Evolutionary conservation across 805 yeast genomes (phyloP), one percentile per base, ranked within the genome.

Genomic region (Cyberlindnera saturnus): DNA sequence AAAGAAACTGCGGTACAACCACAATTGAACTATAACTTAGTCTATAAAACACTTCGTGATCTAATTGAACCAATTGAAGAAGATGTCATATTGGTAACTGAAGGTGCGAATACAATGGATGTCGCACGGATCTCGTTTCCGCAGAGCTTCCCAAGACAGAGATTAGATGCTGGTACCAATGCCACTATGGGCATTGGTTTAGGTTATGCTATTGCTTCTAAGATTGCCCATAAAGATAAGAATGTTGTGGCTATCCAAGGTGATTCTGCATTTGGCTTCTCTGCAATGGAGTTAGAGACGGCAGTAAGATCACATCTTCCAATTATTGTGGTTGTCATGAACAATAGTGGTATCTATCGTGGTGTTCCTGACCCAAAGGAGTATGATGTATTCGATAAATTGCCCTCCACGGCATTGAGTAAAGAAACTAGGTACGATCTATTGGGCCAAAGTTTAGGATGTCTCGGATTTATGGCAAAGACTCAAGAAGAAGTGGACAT

Each of bases 21-120:
- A 10, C 45, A 49, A 26, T 32, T 79, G 40, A 71, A 65, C 37
- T 82, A 82, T 55, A 70, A 77, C 50, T 69, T 73, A 16, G 82
- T 75, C 0, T 79, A 81, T 57, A 72, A 67, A 15, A 61, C 62
- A 0, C 62, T 82, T 10, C 61, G 79, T 19, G 70, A 70, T 0
- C 49, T 63, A 2, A 60, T 80, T 28, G 46, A 51, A 1, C 53
- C 46, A 4, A 46, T 57, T 30, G 61, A 61, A 37, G 46, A 58
- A 7, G 51, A 65, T 11, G 62, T 74, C 1, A 53, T 79, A 3
- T 66, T 72, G 32, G 73, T 82, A 1, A 70, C 80, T 4, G 89
- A 82, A 58, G 89, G 89, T n/a, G 88, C 89, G 1, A 81, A 81
- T 54, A 81, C 88, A 0, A 82, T 82, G 88, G 89, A 82, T 51